These are phyloP conservation scores for Mrakia hoshinonis DNA, from an alignment of 768 basidiomycete genomes.

Conservation along the genomic window DNA sequence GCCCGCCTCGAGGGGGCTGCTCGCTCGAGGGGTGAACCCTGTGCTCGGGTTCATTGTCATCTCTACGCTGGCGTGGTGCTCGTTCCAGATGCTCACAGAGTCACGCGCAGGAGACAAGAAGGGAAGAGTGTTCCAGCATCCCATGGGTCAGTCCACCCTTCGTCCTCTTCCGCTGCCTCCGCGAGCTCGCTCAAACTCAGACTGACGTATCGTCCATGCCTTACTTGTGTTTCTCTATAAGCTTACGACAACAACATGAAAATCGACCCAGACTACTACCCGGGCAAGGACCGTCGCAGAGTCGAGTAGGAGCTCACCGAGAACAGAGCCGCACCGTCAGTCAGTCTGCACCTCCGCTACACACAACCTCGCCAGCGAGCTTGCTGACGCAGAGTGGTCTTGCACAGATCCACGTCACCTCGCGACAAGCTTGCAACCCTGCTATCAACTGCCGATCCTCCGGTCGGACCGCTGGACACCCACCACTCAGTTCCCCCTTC, in stretches of 20 bases:
- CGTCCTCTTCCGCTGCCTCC: not conserved
- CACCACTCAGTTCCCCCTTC: too few species aligned
- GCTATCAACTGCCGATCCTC: too few species aligned
- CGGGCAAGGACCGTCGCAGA: not conserved
- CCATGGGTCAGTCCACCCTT: not conserved
- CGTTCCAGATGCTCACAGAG: conserved; percentile 7
- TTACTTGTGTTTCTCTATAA: not conserved
- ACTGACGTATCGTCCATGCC: not conserved
- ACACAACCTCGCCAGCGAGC: too few species aligned
- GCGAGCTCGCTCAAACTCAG: not conserved
- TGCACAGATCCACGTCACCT: too few species aligned
- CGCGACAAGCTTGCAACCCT: too few species aligned
- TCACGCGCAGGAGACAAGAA: not conserved
- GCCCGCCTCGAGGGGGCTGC: not conserved
- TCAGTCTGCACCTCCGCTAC: too few species aligned
- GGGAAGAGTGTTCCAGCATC: not conserved
- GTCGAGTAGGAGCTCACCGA: not conserved
- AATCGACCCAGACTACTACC: not conserved
- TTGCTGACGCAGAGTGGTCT: too few species aligned
- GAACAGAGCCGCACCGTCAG: too few species aligned
- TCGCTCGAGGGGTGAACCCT: not conserved
- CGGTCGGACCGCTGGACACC: too few species aligned
- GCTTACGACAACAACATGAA: not conserved
- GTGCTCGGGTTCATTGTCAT: conserved; percentile 4
- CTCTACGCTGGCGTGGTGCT: conserved; percentile 1